Evolutionary conservation across 192 early-diverging fungal species (phyloP).

Genomic region (Helicostylum pulchrum): DNA sequence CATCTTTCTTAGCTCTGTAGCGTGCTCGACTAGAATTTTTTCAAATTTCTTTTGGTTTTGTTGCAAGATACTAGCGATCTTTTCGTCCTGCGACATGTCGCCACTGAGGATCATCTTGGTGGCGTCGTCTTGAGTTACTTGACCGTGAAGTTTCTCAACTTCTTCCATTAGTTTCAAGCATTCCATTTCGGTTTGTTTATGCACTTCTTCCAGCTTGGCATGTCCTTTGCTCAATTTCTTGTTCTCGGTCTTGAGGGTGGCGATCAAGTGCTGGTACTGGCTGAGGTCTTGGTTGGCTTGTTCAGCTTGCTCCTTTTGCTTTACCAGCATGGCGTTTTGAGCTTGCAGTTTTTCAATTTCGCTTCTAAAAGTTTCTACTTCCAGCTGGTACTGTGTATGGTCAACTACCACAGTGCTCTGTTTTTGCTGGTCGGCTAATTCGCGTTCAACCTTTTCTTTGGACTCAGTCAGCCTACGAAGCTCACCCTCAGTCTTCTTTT

Average conservation of each 20-base stretch:
- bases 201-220: conserved; percentile 54
- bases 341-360: conserved; percentile 48
- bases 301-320: conserved; percentile 31
- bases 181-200: conserved; percentile 68
- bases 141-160: conserved; percentile 64
- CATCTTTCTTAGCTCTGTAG: conserved; percentile 48
- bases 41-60: conserved; percentile 49
- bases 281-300: conserved; percentile 6
- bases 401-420: background rate
- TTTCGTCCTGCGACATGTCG: conserved; percentile 17
- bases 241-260: conserved; percentile 51
- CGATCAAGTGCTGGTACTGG: conserved; percentile 36
- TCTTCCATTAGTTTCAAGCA: conserved; percentile 75
- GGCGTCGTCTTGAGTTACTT: conserved; percentile 22
- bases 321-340: conserved; percentile 36
- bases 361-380: conserved; percentile 28
- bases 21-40: conserved; percentile 42
- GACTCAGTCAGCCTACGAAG: conserved; percentile 14
- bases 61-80: conserved; percentile 37
- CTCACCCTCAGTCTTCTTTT: conserved; percentile 34
- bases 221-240: conserved; percentile 48
- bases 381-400: conserved; percentile 24
- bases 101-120: background rate
- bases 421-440: conserved; percentile 11
- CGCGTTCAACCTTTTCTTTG: conserved; percentile 30